A percentile compares a stretch with the other conserved stretches of the same genome.
These are phyloP conservation scores for Anthracocystis walkeri DNA, from an alignment of 1,284 basidiomycete species.

Conservation along the genomic window DNA sequence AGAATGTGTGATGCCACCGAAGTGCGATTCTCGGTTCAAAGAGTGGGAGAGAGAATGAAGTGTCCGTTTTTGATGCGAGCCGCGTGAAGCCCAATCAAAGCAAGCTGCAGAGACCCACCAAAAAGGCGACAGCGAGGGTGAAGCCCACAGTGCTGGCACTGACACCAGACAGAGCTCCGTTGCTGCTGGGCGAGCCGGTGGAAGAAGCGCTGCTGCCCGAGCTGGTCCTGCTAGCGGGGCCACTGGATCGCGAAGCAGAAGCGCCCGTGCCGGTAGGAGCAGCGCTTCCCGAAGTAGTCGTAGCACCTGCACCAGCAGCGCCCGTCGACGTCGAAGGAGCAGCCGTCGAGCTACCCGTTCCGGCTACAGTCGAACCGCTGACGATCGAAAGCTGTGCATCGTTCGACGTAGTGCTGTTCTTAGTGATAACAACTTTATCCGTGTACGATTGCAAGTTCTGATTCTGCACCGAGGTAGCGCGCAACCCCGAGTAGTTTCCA, in stretches of 20 bases:
- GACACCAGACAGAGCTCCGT: constrained; percentile 21
- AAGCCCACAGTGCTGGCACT: constrained; percentile 10
- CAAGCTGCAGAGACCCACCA: constrained; percentile 18
- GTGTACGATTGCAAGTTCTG: constrained; percentile 53
- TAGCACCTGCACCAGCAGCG: constrained; percentile 16
- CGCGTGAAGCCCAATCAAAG: constrained; percentile 14
- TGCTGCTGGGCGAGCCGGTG: constrained; percentile 4
- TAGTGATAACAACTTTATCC: constrained; percentile 53
- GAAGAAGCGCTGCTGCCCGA: constrained; percentile 15
- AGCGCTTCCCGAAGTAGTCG: constrained; percentile 15
- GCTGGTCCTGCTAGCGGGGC: constrained; percentile 21
- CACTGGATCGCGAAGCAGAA: constrained; percentile 14
- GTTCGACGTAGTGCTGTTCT: constrained; percentile 39
- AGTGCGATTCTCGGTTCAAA: background rate
- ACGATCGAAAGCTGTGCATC: constrained; percentile 30
- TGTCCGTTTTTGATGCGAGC: constrained; percentile 3
- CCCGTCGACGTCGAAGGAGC: constrained; percentile 18
- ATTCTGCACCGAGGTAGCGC: constrained; percentile 46
- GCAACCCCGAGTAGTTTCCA: constrained; percentile 52
- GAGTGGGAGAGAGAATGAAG: background rate
- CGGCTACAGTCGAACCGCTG: constrained; percentile 19
- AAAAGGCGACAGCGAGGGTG: constrained; percentile 13
- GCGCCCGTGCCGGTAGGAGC: constrained; percentile 7
- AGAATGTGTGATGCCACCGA: constrained; percentile 1
- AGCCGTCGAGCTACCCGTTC: constrained; percentile 16